Percentiles rank a stretch among this genome's conserved stretches.
phyloP scores from a whole-genome alignment of 2,329 filamentous ascomycete species.

The Colletotrichum sp. region DNA sequence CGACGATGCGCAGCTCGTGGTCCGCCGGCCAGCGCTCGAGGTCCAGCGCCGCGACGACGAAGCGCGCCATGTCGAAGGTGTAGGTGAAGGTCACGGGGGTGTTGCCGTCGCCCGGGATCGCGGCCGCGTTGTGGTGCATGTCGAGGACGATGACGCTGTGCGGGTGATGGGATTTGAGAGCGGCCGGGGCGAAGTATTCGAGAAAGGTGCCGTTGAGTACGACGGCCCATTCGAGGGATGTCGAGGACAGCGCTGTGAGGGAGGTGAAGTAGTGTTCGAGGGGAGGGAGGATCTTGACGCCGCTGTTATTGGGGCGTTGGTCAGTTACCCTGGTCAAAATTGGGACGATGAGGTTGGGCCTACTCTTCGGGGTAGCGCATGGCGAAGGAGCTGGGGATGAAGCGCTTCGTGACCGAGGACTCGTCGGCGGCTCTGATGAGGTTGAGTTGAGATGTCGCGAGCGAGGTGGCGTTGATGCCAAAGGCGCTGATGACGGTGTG shows the following conservation, averaged over 20 bases:
- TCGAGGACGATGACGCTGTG: conserved; percentile 47
- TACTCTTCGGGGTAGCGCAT: conserved; percentile 36
- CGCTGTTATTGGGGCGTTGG: background rate
- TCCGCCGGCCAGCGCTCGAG: conserved; percentile 47
- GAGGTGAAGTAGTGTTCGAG: background rate
- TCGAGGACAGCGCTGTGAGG: background rate
- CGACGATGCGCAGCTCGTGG: conserved; percentile 32
- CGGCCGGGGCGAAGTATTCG: conserved; percentile 48
- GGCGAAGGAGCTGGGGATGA: conserved; percentile 48
- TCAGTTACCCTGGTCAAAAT: background rate
- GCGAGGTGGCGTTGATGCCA: conserved; percentile 30
- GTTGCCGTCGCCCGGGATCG: conserved; percentile 53
- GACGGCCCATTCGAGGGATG: conserved; percentile 39
- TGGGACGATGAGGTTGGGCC: background rate
- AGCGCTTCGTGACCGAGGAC: conserved; percentile 40
- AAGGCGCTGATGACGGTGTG: conserved; percentile 50
- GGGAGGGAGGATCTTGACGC: conserved; percentile 24
- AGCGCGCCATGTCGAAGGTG: conserved; percentile 52
- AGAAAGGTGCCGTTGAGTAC: conserved; percentile 48
- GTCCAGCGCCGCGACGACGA: conserved; percentile 45
- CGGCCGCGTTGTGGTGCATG: conserved; percentile 46
- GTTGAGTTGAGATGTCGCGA: conserved; percentile 39
- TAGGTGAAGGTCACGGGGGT: conserved; percentile 50
- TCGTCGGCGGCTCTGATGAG: conserved; percentile 47
- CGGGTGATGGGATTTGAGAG: conserved; percentile 39